Evolutionary conservation across 495 filamentous ascomycete species (phyloP).

Genomic region (Aspergillus coremiiformis): DNA sequence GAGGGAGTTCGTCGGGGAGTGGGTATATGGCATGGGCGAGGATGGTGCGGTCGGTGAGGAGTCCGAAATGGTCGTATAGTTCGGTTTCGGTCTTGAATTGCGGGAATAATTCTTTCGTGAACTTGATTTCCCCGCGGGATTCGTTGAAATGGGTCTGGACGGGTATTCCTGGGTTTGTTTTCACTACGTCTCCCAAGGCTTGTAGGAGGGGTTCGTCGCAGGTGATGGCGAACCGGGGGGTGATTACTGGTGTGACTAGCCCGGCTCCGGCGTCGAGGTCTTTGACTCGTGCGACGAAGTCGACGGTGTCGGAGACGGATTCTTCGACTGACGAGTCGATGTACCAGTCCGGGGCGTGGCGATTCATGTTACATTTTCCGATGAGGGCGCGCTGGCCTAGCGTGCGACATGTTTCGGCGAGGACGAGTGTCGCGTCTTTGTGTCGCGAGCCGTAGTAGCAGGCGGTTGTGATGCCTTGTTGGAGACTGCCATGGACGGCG

Average conservation of each 20-base stretch:
- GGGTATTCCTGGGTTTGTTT: constrained; percentile 42
- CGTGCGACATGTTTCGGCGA: constrained; percentile 49
- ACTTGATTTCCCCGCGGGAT: constrained; percentile 46
- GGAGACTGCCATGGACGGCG: constrained; percentile 50
- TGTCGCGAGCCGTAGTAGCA: constrained; percentile 59
- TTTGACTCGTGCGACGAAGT: constrained; percentile 42
- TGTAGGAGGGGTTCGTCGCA: constrained; percentile 47
- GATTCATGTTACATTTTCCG: constrained; percentile 61
- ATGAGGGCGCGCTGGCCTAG: constrained; percentile 57
- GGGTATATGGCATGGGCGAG: constrained; percentile 59
- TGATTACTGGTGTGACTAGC: constrained; percentile 51
- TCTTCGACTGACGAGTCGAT: constrained; percentile 41
- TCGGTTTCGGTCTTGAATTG: constrained; percentile 45
- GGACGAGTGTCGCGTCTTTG: constrained; percentile 47
- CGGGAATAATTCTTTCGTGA: constrained; percentile 47
- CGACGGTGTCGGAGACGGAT: constrained; percentile 45
- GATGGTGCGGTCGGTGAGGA: constrained; percentile 49
- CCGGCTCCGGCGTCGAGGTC: constrained; percentile 14
- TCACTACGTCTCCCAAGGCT: constrained; percentile 46
- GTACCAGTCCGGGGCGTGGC: constrained; percentile 54
- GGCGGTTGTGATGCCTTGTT: constrained; percentile 59
- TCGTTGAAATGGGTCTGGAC: constrained; percentile 64
- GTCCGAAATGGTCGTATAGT: constrained; percentile 45
- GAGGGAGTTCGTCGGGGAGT: constrained; percentile 44
- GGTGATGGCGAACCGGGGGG: constrained; percentile 57